Base-by-base conservation (phyloP, 306 rosid genomes). In the Quillaja saponaria region DNA sequence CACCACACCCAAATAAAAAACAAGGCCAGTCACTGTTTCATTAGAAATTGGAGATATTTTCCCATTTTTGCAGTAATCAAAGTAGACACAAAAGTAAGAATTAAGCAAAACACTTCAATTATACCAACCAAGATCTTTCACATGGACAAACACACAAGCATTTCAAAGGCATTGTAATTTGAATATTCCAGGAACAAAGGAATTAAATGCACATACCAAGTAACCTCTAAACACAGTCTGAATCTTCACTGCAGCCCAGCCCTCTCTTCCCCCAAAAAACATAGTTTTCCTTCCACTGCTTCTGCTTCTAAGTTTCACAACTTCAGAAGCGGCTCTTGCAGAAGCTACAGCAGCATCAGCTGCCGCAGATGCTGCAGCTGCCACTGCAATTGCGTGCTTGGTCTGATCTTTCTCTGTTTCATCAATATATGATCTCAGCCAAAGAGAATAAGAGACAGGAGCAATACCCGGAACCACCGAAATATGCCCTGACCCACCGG, bases 351-450 rank as follows among this genome's bases (percentile, higher is more conserved):
- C 99, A 0, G 97, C 97, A 35, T 94, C 97, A 0, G 96, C 99
- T 0, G 95, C 99, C 0, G 96, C 99, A 0, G 99, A 91, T 0
- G 99, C 84, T n/a, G 99, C 99, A 0, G 96, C 97, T 6, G 99
- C 99, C 14, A 94, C 96, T 0, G 99, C 99, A 80, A 89, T 87
- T 38, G 97, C 99, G 76, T 89, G 97, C 66, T 89, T 87, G 67
- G 76, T 86, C 66, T 87, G 96, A 45, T 94, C 88, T 49, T 66
- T 80, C 55, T 78, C 91, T 4, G 96, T 74, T 5, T 87, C 86
- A 13, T 81, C 59, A 18, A 82, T 61, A 37, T 81, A 92, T 66
- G 95, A 82, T 83, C 85, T 81, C 61, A 84, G 78, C 95, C 94
- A 83, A 41, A 86, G 67, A 3, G 73, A 34, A 63, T 82, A 81